These are phyloP conservation scores for Penicillium mononematosum DNA, from an alignment of 495 filamentous ascomycete species.

Conservation along the genomic window DNA sequence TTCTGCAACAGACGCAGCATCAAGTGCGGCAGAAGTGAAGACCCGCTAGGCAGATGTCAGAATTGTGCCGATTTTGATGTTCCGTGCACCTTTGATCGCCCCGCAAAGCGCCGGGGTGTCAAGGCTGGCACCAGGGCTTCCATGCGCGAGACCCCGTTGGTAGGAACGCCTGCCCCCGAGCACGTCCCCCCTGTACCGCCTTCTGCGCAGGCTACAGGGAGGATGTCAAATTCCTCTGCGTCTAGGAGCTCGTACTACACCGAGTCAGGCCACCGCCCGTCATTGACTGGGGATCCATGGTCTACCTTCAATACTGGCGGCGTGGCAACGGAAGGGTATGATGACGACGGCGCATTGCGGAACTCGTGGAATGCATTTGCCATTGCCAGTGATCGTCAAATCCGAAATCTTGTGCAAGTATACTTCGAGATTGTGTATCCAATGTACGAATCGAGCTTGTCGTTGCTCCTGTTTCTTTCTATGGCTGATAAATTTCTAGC, in stretches of 20 bases:
- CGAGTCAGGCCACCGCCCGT: constrained; percentile 18
- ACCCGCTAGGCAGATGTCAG: constrained; percentile 29
- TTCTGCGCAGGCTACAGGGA: constrained; percentile 8
- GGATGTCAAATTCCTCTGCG: constrained; percentile 20
- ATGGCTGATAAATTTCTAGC: constrained; percentile 23
- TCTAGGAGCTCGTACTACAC: constrained; percentile 24
- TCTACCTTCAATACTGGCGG: constrained; percentile 23
- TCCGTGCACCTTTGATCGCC: constrained; percentile 70
- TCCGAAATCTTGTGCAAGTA: constrained; percentile 38
- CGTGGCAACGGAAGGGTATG: constrained; percentile 24
- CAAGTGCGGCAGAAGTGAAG: constrained; percentile 27
- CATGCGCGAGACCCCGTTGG: constrained; percentile 14
- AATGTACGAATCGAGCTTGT: constrained; percentile 22
- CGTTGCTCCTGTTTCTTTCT: background rate
- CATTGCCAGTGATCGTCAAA: constrained; percentile 29
- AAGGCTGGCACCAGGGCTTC: constrained; percentile 25
- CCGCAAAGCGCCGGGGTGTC: constrained; percentile 64
- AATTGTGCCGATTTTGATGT: constrained; percentile 66
- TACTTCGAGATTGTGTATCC: constrained; percentile 48
- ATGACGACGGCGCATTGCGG: constrained; percentile 27
- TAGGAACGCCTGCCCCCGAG: constrained; percentile 7
- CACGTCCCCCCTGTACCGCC: background rate
- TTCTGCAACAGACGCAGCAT: constrained; percentile 37
- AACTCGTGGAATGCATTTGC: constrained; percentile 37
- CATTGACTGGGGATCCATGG: constrained; percentile 26